Evolutionary conservation across 2,329 filamentous ascomycete species (phyloP), one percentile per base, ranked within the genome.

Genomic region (Verticillium nubilum): DNA sequence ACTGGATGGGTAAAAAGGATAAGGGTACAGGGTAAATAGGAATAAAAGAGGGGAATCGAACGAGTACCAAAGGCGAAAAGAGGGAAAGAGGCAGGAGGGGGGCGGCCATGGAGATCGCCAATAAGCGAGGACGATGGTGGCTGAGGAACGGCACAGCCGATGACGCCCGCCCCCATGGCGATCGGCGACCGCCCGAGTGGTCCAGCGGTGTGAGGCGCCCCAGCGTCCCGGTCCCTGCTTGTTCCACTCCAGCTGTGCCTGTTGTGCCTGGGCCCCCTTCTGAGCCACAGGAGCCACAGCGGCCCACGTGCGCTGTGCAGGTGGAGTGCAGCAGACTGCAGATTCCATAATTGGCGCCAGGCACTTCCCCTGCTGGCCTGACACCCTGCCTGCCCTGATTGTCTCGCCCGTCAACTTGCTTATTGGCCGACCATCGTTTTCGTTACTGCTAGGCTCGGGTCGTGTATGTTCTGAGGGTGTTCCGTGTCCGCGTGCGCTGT

Each of bases 241-340:
- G n/a, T n/a, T n/a, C n/a, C n/a, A n/a, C n/a, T 31, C 13, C 29
- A 31, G 6, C 9, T 31, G 6, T 31, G 29, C 29, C 29, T 31
- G 29, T 9, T 28, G 19, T 33, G 53, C 53, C 31, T 56, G 35
- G 19, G 54, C 54, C n/a, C n/a, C 27, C 54, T 56, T 35, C 25
- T 25, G 54, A 27, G 54, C 54, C 54, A 56, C 54, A 56, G 54
- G 23, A 54, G 54, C 54, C 54, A 56, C 54, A 56, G 54, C 54
- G 15, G 23, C 42, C 54, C 54, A 56, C 54, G 54, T 56, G 54
- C 42, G 54, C 54, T 37, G 35, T 56, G 54, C 53, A 55, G 53
- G 28, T 33, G 9, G 29, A 31, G 9, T 31, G 29, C 29, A 31
- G 29, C 29, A 31, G 9, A 31, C 9, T 31, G 29, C 42, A 50